Evolutionary conservation across 1,284 basidiomycete species (phyloP).

Genomic region (Irpex sp.): DNA sequence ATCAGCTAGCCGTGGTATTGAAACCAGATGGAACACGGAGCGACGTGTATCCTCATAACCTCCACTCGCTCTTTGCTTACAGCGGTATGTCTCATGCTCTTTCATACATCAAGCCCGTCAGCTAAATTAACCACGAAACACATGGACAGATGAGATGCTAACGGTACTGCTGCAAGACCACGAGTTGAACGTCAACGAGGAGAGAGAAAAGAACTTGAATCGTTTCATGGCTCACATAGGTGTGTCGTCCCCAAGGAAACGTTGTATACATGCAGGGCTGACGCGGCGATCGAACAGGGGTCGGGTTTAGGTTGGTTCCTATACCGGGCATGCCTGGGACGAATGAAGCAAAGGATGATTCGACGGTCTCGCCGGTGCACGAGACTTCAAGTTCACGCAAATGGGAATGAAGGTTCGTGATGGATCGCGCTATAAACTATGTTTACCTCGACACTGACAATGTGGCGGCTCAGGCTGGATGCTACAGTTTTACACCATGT

Average conservation of each 20-base stretch:
- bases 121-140: slow-evolving; percentile 1
- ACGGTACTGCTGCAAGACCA: slow-evolving; percentile 43
- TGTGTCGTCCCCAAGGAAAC: slow-evolving; percentile 21
- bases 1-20: slow-evolving; percentile 40
- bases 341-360: slow-evolving; percentile 9
- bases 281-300: slow-evolving; percentile 3
- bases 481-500: too few relatives aligned
- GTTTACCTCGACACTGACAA: too few relatives aligned
- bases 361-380: not conserved
- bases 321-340: slow-evolving; percentile 6
- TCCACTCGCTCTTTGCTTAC: slow-evolving; percentile 48
- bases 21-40: slow-evolving; percentile 45
- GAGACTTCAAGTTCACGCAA: not conserved
- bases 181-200: slow-evolving; percentile 38
- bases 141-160: slow-evolving; percentile 31
- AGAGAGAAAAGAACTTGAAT: slow-evolving; percentile 42
- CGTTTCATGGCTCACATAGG: slow-evolving; percentile 55
- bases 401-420: not conserved
- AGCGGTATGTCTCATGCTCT: slow-evolving; percentile 34
- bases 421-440: too few relatives aligned
- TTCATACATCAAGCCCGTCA: not conserved
- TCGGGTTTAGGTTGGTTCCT: slow-evolving; percentile 14
- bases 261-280: not conserved
- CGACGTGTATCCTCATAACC: slow-evolving; percentile 42
- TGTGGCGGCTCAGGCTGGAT: too few relatives aligned